Conservation (phyloP, 352 stramenopile genomes). For the Globisporangium paroecandrum region DNA sequence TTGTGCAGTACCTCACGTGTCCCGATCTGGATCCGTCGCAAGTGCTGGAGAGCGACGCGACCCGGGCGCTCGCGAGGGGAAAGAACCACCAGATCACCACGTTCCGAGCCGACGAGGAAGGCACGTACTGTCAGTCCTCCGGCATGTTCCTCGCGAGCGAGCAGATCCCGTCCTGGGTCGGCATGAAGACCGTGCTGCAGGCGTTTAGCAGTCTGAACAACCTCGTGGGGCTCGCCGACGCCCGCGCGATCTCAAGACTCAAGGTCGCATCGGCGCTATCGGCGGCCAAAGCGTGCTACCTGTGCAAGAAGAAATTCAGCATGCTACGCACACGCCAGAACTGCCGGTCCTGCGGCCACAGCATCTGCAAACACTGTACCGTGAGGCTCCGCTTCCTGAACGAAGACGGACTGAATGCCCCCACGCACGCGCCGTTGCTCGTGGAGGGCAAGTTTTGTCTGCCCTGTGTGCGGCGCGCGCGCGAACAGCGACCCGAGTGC, state of each 20-base stretch:
- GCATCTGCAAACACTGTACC: constrained; percentile 15
- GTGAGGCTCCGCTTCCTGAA: constrained; percentile 18
- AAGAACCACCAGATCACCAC: constrained; percentile 5
- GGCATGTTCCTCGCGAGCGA: constrained; percentile 9
- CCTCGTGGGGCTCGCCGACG: constrained; percentile 12
- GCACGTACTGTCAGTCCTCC: constrained; percentile 10
- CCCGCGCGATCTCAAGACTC: constrained; percentile 8
- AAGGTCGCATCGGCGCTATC: neutral
- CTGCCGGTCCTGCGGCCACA: constrained; percentile 16
- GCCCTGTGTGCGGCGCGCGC: constrained; percentile 13
- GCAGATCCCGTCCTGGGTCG: constrained; percentile 15
- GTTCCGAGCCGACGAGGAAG: constrained; percentile 12
- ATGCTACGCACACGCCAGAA: constrained; percentile 21
- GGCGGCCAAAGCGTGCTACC: constrained; percentile 17
- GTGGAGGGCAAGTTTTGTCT: constrained; percentile 17
- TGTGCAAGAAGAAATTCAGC: constrained; percentile 30
- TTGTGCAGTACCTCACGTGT: constrained; percentile 17
- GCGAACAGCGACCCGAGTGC: constrained; percentile 10
- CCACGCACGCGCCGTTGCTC: neutral
- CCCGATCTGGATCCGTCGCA: constrained; percentile 9
- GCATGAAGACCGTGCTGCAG: constrained; percentile 11
- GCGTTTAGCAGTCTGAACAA: constrained; percentile 12
- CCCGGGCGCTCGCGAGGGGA: neutral
- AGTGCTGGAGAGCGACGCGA: constrained; percentile 1
- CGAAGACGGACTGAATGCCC: neutral